Percentiles rank a stretch among this genome's conserved stretches.
Conservation (phyloP, 2,329 filamentous ascomycete species). For the Aspergillus sclerotialis region DNA sequence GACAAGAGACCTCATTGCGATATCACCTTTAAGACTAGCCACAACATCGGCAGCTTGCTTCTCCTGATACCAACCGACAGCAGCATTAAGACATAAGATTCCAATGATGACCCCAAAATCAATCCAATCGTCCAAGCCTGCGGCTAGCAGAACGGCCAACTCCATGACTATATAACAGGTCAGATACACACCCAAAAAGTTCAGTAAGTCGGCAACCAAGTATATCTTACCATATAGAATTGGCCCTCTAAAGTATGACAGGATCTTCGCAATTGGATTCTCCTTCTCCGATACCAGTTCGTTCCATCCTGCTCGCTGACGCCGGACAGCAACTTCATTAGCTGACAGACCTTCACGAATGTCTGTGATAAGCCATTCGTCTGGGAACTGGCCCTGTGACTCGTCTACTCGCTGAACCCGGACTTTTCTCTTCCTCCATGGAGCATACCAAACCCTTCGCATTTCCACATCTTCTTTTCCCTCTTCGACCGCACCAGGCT, state of each 20-base stretch:
- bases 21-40: constrained; percentile 68
- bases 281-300: constrained; percentile 72
- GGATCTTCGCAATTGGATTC: constrained; percentile 65
- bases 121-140: constrained; percentile 67
- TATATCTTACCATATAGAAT: constrained; percentile 63
- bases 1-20: constrained; percentile 64
- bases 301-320: constrained; percentile 63
- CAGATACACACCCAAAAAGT: constrained; percentile 4
- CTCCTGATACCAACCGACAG: constrained; percentile 75
- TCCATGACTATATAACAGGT: constrained; percentile 53
- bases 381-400: constrained; percentile 43
- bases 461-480: constrained; percentile 34
- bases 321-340: constrained; percentile 53
- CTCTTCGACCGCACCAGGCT: constrained; percentile 39
- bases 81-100: constrained; percentile 66
- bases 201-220: background rate
- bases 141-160: constrained; percentile 64
- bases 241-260: constrained; percentile 67
- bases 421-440: constrained; percentile 42
- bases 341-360: constrained; percentile 57
- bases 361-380: constrained; percentile 63
- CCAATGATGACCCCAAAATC: constrained; percentile 73
- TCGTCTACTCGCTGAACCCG: constrained; percentile 16
- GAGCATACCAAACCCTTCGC: constrained; percentile 55
- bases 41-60: constrained; percentile 75